These are phyloP conservation scores for Drechslera avenae DNA, from an alignment of 2,329 filamentous ascomycete genomes.

Conservation along the genomic window DNA sequence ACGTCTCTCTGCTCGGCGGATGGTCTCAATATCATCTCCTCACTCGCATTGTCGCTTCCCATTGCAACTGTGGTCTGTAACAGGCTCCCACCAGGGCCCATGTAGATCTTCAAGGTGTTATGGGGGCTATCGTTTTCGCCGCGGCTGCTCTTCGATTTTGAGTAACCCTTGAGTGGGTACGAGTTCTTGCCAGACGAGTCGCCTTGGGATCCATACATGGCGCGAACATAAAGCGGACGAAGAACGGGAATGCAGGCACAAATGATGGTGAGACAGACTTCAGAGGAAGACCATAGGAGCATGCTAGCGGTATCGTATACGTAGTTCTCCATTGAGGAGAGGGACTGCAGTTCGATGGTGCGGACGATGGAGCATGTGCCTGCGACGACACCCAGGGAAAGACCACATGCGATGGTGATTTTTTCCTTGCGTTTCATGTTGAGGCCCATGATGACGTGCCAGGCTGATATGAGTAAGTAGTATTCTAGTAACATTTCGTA, in stretches of 20 bases:
- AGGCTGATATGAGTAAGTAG: conserved; percentile 19
- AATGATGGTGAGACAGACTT: conserved; percentile 56
- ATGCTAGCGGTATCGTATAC: conserved; percentile 40
- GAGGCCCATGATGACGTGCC: conserved; percentile 40
- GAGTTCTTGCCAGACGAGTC: conserved; percentile 23
- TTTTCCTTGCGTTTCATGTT: conserved; percentile 46
- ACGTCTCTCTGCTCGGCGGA: background rate
- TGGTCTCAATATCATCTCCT: conserved; percentile 35
- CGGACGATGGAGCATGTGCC: conserved; percentile 41
- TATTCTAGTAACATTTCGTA: background rate
- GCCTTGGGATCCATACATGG: conserved; percentile 28
- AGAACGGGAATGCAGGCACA: conserved; percentile 59
- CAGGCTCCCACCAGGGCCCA: conserved; percentile 23
- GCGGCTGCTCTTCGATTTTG: conserved; percentile 19
- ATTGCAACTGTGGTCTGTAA: conserved; percentile 29
- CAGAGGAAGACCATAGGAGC: conserved; percentile 42
- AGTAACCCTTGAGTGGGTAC: conserved; percentile 30
- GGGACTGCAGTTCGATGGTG: conserved; percentile 35
- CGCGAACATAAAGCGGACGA: conserved; percentile 49
- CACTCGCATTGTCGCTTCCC: conserved; percentile 31
- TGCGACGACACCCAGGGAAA: conserved; percentile 40
- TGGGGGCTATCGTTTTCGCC: conserved; percentile 7
- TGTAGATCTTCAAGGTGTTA: conserved; percentile 21
- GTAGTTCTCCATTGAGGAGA: conserved; percentile 38
- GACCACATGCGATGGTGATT: conserved; percentile 38